A percentile compares a stretch with the other conserved stretches of the same genome.
Conservation (phyloP, 2,329 filamentous ascomycete species). For the Diaporthe sp. region DNA sequence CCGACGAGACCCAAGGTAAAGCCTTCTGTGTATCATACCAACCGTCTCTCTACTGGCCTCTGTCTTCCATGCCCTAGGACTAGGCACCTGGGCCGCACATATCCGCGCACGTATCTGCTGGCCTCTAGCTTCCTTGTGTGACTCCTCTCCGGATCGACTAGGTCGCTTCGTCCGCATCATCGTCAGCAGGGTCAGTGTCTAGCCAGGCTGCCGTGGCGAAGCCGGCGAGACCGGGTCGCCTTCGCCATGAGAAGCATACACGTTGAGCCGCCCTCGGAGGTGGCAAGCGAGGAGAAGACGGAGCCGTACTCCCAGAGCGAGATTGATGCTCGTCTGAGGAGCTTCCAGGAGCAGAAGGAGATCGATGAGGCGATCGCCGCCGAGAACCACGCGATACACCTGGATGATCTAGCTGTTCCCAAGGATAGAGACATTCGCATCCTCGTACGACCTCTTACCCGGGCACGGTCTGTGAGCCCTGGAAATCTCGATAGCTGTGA, state of each 20-base stretch:
- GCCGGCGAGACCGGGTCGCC: slow-evolving; percentile 36
- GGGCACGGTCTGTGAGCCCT: slow-evolving; percentile 67
- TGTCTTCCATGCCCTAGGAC: slow-evolving; percentile 11
- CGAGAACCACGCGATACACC: slow-evolving; percentile 60
- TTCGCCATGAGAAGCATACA: slow-evolving; percentile 61
- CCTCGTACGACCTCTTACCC: slow-evolving; percentile 66
- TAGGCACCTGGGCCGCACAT: slow-evolving; percentile 24
- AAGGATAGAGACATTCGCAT: slow-evolving; percentile 67
- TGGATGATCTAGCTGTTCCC: slow-evolving; percentile 62
- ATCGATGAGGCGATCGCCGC: slow-evolving; percentile 46
- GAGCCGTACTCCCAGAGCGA: slow-evolving; percentile 71
- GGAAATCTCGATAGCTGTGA: slow-evolving; percentile 66
- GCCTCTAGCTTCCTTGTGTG: slow-evolving; percentile 38
- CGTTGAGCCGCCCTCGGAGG: slow-evolving; percentile 41
- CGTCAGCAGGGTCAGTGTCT: slow-evolving; percentile 15
- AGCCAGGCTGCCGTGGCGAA: slow-evolving; percentile 30
- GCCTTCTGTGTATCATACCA: slow-evolving; percentile 16
- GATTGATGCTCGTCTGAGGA: slow-evolving; percentile 63
- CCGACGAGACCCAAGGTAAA: slow-evolving; percentile 4
- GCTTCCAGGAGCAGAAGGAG: slow-evolving; percentile 59
- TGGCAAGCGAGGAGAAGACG: slow-evolving; percentile 62
- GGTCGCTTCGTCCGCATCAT: slow-evolving; percentile 22
- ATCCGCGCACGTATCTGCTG: slow-evolving; percentile 26
- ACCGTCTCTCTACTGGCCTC: not conserved
- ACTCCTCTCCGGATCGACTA: slow-evolving; percentile 27